Conservation (phyloP, 768 basidiomycete genomes). For the Leccinum rimulosum region DNA sequence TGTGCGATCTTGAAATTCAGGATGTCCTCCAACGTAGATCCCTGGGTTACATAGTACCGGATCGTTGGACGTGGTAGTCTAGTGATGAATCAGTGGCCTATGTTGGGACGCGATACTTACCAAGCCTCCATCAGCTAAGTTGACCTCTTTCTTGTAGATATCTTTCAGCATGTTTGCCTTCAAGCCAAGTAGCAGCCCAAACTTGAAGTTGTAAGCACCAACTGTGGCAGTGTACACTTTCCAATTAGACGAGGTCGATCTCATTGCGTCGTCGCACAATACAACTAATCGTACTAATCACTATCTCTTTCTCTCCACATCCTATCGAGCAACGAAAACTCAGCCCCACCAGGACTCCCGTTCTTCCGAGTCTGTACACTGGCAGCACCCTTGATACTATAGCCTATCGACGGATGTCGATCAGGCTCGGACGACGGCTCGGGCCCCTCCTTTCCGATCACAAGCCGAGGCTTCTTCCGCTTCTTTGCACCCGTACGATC, state of each 20-base stretch:
- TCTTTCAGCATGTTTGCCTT: neutral
- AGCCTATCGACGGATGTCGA: slow-evolving; percentile 40
- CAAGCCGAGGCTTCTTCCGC: slow-evolving; percentile 13
- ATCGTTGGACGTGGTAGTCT: neutral
- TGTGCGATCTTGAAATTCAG: slow-evolving; percentile 47
- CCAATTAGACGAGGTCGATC: neutral
- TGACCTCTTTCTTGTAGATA: too few species aligned
- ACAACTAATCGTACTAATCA: slow-evolving; percentile 21
- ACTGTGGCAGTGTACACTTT: slow-evolving; percentile 3
- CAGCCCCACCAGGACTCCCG: slow-evolving; percentile 9
- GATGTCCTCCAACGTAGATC: slow-evolving; percentile 56
- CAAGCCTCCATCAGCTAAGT: slow-evolving; percentile 28
- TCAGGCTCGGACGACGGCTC: slow-evolving; percentile 29
- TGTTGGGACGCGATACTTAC: slow-evolving; percentile 27
- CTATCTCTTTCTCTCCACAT: slow-evolving; percentile 30
- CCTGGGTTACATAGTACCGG: slow-evolving; percentile 38
- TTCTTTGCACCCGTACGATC: slow-evolving; percentile 19
- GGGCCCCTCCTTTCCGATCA: neutral
- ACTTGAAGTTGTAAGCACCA: neutral
- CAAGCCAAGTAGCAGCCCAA: too few species aligned
- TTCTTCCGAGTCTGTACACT: slow-evolving; percentile 22
- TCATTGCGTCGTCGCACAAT: slow-evolving; percentile 13
- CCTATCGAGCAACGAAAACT: slow-evolving; percentile 37
- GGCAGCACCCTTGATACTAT: slow-evolving; percentile 57
- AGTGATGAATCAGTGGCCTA: neutral